phyloP scores from a whole-genome alignment of 371 early-diverging fungal species.

The Dentiscutata heterogama region DNA sequence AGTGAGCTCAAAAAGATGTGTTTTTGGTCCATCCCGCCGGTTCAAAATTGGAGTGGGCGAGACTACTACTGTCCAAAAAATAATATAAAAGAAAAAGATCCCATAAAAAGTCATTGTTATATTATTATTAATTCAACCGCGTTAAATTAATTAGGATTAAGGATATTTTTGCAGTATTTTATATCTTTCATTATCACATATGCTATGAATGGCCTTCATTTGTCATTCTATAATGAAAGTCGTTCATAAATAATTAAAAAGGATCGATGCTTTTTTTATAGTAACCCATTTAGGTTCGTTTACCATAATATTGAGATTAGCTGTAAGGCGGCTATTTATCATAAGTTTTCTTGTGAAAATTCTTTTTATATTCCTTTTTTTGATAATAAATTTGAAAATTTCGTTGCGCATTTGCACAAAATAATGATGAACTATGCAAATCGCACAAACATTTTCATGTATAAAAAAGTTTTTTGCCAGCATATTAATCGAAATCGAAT shows the following conservation, averaged over 20 bases:
- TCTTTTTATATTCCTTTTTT: slow-evolving; percentile 32
- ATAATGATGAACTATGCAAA: too few species aligned
- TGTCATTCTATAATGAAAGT: slow-evolving; percentile 35
- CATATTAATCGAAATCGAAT: too few species aligned
- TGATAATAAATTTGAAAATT: too few species aligned
- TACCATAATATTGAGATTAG: slow-evolving; percentile 43
- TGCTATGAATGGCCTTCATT: slow-evolving; percentile 33
- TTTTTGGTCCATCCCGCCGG: slow-evolving; percentile 40
- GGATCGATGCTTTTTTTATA: slow-evolving; percentile 42
- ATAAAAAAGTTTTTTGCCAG: too few species aligned
- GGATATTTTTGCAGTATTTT: slow-evolving; percentile 43
- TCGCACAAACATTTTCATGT: too few species aligned
- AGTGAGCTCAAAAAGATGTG: slow-evolving; percentile 43
- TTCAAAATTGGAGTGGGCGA: slow-evolving; percentile 47
- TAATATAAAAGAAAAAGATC: slow-evolving; percentile 44
- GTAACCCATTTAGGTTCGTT: slow-evolving; percentile 42
- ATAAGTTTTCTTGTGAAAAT: slow-evolving; percentile 46
- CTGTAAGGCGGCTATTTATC: slow-evolving; percentile 43
- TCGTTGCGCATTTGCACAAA: too few species aligned
- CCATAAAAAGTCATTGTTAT: slow-evolving; percentile 43
- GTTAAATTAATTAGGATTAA: slow-evolving; percentile 47
- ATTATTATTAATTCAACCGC: slow-evolving; percentile 36
- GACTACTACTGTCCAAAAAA: slow-evolving; percentile 45
- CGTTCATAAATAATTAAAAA: slow-evolving; percentile 31
- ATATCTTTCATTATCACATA: slow-evolving; percentile 43